Evolutionary conservation across 768 basidiomycete genomes (phyloP).

Genomic region (Naganishia antarctica): DNA sequence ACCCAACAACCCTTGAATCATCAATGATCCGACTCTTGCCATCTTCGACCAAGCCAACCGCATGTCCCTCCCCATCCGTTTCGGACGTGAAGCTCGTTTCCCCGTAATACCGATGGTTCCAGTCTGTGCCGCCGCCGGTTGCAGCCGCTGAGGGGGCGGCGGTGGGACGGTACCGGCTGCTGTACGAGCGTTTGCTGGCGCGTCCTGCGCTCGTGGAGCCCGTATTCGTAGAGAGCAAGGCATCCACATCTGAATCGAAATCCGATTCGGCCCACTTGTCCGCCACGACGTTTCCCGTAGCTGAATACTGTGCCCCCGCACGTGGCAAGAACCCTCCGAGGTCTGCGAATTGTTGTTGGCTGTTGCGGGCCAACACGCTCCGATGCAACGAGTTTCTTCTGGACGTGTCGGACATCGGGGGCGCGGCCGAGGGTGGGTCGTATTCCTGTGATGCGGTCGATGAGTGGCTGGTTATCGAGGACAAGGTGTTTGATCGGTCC

Average conservation of each 20-base stretch:
- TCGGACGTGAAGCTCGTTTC: not conserved
- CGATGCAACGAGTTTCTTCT: not conserved
- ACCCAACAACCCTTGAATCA: constrained; percentile 30
- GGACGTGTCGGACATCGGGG: not conserved
- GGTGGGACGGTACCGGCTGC: too few relatives aligned
- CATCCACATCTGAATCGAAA: too few relatives aligned
- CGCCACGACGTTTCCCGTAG: not conserved
- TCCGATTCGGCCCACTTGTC: constrained; percentile 4
- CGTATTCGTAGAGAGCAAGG: too few relatives aligned
- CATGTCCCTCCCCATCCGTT: constrained; percentile 26
- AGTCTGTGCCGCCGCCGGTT: not conserved
- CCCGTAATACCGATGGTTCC: not conserved
- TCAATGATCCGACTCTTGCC: constrained; percentile 42
- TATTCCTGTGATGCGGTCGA: too few relatives aligned
- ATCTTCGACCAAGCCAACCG: constrained; percentile 41
- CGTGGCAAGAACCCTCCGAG: not conserved
- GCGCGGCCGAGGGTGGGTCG: too few relatives aligned
- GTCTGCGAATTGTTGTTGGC: constrained; percentile 7
- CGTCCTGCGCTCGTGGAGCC: too few relatives aligned
- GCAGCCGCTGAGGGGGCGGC: not conserved
- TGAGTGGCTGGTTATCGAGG: too few relatives aligned
- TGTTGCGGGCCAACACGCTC: constrained; percentile 10
- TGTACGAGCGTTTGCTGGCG: too few relatives aligned
- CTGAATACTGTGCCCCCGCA: too few relatives aligned
- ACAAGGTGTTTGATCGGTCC: too few relatives aligned